Percentiles rank a stretch among this genome's conserved stretches.
phyloP scores from a whole-genome alignment of 257 asterid genomes.

The Anisodus tanguticus region DNA sequence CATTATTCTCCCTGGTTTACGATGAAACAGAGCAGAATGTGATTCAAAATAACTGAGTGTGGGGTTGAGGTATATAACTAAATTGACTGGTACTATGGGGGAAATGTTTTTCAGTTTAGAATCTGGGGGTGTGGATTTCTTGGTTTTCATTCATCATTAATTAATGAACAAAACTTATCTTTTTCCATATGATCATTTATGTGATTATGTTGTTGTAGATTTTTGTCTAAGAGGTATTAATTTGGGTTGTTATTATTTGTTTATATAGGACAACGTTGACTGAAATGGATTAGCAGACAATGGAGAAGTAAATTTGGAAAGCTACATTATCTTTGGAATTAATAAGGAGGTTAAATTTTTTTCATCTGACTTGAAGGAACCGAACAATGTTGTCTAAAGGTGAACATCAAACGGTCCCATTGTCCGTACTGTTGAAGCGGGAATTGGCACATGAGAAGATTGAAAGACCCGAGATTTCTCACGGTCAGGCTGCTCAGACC shows the following conservation, averaged over 20 bases:
- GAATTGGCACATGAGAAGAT: slow-evolving; percentile 75
- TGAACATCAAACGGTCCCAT: slow-evolving; percentile 71
- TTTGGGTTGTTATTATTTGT: neutral
- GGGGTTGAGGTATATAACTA: neutral
- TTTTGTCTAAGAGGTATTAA: neutral
- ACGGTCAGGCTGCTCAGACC: slow-evolving; percentile 73
- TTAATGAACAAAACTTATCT: neutral
- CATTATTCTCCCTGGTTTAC: neutral
- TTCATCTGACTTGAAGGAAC: slow-evolving; percentile 24
- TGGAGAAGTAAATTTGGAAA: slow-evolving; percentile 40
- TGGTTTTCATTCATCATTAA: neutral
- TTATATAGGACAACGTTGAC: slow-evolving; percentile 40
- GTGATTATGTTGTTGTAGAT: neutral
- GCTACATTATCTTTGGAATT: slow-evolving; percentile 24
- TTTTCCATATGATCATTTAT: neutral
- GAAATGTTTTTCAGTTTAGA: neutral
- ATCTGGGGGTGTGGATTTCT: neutral
- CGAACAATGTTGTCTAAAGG: slow-evolving; percentile 64
- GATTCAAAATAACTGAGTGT: neutral
- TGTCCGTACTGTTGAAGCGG: slow-evolving; percentile 70
- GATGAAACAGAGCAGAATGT: neutral
- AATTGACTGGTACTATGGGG: neutral
- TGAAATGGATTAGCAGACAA: slow-evolving; percentile 35
- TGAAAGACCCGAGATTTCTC: slow-evolving; percentile 63
- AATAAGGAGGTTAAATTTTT: neutral